These are phyloP conservation scores for Cystoisospora suis DNA, from an alignment of 169 alveolate species.

Conservation along the genomic window DNA sequence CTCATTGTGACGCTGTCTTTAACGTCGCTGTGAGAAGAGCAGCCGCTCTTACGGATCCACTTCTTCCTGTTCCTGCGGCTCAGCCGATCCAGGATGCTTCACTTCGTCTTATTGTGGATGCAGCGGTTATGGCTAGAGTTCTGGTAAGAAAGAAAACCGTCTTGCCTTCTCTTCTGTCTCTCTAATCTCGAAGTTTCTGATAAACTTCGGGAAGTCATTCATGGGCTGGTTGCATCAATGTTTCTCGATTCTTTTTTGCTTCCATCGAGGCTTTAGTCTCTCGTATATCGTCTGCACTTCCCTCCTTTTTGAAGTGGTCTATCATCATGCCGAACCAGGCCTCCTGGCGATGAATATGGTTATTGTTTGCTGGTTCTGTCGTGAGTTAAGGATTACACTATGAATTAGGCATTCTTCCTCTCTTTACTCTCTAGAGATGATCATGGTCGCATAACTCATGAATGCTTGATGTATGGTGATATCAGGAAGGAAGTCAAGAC, in stretches of 20 bases:
- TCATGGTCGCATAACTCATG: too few species aligned
- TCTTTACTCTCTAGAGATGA: too few species aligned
- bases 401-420: too few species aligned
- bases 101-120: conserved; percentile 12
- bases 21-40: conserved; percentile 6
- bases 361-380: too few species aligned
- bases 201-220: too few species aligned
- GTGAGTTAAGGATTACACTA: too few species aligned
- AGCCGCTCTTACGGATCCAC: conserved; percentile 11
- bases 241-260: not conserved
- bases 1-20: conserved; percentile 29
- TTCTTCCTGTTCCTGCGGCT: conserved; percentile 19
- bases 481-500: conserved; percentile 4
- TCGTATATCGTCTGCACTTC: not conserved
- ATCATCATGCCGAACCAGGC: too few species aligned
- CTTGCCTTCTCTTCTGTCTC: too few species aligned
- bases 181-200: too few species aligned
- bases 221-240: too few species aligned
- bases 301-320: not conserved
- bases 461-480: too few species aligned
- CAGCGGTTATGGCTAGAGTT: not conserved
- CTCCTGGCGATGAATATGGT: too few species aligned
- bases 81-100: conserved; percentile 11
- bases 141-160: not conserved
- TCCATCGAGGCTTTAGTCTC: not conserved